Conservation (phyloP, 75 land plant genomes). For the Cunninghamia lanceolata region DNA sequence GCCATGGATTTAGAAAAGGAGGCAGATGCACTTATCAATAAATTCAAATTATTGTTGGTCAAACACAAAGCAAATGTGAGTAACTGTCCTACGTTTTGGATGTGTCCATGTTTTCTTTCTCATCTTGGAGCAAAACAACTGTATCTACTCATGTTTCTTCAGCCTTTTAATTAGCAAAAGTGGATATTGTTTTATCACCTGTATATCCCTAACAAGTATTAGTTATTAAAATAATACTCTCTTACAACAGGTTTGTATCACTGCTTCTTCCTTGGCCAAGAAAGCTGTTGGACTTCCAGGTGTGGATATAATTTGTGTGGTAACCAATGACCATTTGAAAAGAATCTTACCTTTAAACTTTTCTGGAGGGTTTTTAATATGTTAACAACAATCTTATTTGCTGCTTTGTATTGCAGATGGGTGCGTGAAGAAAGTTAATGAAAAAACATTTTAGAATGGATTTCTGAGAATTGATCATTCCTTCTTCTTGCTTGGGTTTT, state of each 20-base stretch:
- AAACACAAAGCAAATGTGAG: conserved; percentile 2
- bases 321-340: not conserved
- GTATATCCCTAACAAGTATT: not conserved
- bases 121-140: not conserved
- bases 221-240: not conserved
- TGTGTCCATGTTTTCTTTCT: not conserved
- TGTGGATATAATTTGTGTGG: not conserved
- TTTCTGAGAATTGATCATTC: not conserved
- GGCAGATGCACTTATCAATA: not conserved
- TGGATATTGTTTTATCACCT: not conserved
- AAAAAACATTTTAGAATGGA: not conserved
- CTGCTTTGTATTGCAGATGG: conserved; percentile 6
- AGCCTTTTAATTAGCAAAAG: not conserved
- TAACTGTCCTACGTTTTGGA: not conserved
- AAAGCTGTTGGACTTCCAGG: conserved; percentile 1
- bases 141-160: not conserved
- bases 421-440: not conserved
- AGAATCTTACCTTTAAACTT: not conserved
- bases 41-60: not conserved
- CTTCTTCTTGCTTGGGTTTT: not conserved
- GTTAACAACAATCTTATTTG: not conserved
- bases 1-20: not conserved
- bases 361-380: not conserved
- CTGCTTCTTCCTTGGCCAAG: not conserved
- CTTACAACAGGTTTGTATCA: not conserved